Base-by-base conservation (phyloP, 2,329 filamentous ascomycete species). In the Aspergillus sp. region DNA sequence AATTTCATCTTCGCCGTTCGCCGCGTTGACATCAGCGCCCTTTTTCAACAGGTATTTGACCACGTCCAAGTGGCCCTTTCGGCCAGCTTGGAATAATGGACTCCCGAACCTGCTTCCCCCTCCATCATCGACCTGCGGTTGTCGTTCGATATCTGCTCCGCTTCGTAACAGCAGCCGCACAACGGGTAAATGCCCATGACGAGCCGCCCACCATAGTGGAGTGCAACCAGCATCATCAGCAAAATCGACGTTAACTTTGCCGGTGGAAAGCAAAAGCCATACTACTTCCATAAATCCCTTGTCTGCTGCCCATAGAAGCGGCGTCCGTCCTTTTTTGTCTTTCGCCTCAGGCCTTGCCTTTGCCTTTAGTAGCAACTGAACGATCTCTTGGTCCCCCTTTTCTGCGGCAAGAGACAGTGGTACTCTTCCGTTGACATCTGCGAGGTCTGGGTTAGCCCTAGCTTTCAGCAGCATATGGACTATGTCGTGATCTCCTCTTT, bases 21-120 rank as follows among this genome's bases (percentile, higher is more conserved):
- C 53, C 4, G 59, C 57, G 31, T 67, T 66, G n/a, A 66, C 54
- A 31, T 68, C 52, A 2, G 65, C 66, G 1, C 63, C 63, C 27
- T 64, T 66, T 33, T 65, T 63, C 19, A 72, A 47, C 23, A 72
- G 60, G 21, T 71, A 65, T 46, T 62, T 61, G n/a, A 68, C 64
- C 31, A 72, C 62, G 4, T 64, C 66, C 9, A 57, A 23, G 33
- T 70, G 64, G 6, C 64, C 65, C 21, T 61, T 58, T 21, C 57
- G 51, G 52, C 61, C 57, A 27, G 70, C 70, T 35, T 64, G 62
- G 23, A 66, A 68, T 39, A 67, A 56, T 9, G 67, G 62, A 3
- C 59, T 67, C 8, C 60, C 61, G 12, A 51, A 58, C 7, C 40
- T 60, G 31, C 48, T 35, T 5, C 31, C 57, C n/a, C 21, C 53